These are phyloP conservation scores for Saturnispora gosingensis DNA, from an alignment of 805 yeast genomes.

Conservation along the genomic window DNA sequence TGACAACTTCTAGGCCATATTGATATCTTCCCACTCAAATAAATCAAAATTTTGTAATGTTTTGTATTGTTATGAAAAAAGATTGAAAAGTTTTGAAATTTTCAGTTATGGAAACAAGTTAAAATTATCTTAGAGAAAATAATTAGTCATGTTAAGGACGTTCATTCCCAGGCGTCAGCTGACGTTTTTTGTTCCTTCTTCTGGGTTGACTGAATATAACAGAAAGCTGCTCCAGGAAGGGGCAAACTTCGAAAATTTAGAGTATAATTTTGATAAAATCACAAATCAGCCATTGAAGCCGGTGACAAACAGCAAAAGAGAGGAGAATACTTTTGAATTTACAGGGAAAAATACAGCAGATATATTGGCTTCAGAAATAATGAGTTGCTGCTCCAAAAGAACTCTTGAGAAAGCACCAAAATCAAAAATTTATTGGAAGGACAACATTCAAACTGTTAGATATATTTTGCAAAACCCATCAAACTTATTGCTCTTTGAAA, in stretches of 20 bases:
- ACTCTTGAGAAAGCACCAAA: background rate
- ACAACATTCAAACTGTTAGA: background rate
- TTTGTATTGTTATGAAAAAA: background rate
- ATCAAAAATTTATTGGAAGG: background rate
- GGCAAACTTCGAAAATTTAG: constrained; percentile 6
- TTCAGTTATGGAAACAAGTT: background rate
- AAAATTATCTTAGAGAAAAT: background rate
- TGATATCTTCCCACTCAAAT: background rate
- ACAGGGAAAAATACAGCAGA: background rate
- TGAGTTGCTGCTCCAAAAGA: background rate
- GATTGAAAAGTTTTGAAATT: background rate
- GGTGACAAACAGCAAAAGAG: background rate
- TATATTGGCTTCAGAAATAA: background rate
- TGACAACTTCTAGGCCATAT: constrained; percentile 22
- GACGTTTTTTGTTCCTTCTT: constrained; percentile 11
- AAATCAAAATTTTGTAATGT: background rate
- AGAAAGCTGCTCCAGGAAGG: constrained; percentile 8
- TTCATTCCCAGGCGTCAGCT: background rate
- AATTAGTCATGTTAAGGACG: background rate
- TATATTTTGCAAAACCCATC: background rate
- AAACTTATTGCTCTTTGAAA: background rate
- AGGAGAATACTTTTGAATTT: background rate
- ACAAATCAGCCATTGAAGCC: background rate
- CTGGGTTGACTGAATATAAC: constrained; percentile 8
- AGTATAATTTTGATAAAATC: constrained; percentile 7